Conservation (phyloP, 768 basidiomycete species). For the Xerocomellus chrysenteron region DNA sequence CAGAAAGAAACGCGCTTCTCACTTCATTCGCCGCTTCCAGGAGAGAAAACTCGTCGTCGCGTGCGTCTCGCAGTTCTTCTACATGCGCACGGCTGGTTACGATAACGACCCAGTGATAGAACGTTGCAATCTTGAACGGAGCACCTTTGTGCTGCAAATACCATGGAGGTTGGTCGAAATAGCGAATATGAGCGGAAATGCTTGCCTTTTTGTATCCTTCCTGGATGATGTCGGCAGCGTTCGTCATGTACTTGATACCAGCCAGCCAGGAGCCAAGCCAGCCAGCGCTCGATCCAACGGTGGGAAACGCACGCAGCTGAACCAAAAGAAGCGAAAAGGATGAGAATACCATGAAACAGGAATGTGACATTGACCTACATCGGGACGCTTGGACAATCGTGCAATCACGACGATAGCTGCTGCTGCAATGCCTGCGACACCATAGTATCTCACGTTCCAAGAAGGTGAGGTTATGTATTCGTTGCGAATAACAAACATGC, state of each 20-base stretch:
- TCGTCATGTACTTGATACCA: slow-evolving; percentile 13
- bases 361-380: not conserved
- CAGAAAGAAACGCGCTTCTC: not conserved
- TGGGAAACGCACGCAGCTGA: slow-evolving; percentile 30
- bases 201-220: too few relatives aligned
- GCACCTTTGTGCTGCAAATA: slow-evolving; percentile 22
- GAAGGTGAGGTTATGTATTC: not conserved
- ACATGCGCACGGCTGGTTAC: slow-evolving; percentile 29
- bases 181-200: not conserved
- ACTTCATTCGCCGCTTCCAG: slow-evolving; percentile 36
- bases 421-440: not conserved
- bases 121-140: slow-evolving; percentile 32
- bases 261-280: slow-evolving; percentile 29
- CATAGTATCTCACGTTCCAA: not conserved
- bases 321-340: not conserved
- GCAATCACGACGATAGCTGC: not conserved
- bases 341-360: not conserved
- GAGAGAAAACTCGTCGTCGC: slow-evolving; percentile 39
- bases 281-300: slow-evolving; percentile 20
- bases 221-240: too few relatives aligned
- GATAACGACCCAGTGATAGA: slow-evolving; percentile 39
- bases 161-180: not conserved
- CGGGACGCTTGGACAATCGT: not conserved
- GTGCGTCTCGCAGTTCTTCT: slow-evolving; percentile 40
- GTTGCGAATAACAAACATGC: not conserved